These are phyloP conservation scores for Closterium sp. DNA, from an alignment of 139 green algal species.

Conservation along the genomic window DNA sequence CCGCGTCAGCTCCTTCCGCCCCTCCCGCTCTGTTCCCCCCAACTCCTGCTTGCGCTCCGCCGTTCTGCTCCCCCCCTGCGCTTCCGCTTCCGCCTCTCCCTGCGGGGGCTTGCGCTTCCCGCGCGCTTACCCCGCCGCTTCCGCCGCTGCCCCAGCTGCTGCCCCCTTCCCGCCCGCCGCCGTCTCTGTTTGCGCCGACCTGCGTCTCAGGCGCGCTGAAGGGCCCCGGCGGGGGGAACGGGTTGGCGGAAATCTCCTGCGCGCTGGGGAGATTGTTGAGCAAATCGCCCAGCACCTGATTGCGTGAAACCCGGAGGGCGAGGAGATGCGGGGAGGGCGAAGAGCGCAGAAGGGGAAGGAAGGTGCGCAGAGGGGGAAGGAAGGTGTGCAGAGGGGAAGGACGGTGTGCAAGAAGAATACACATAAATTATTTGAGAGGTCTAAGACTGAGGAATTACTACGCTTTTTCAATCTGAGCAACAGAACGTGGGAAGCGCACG, in stretches of 20 bases:
- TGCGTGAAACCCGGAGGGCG: too few relatives aligned
- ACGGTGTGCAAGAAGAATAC: too few relatives aligned
- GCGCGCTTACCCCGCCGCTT: not conserved
- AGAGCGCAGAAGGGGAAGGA: too few relatives aligned
- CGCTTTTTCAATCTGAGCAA: too few relatives aligned
- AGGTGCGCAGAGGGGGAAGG: too few relatives aligned
- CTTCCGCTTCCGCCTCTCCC: not conserved
- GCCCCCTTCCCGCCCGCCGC: not conserved
- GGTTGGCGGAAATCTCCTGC: not conserved
- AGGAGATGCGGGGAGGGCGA: not conserved
- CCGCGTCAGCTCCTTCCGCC: not conserved
- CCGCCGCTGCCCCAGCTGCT: not conserved
- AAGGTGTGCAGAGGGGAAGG: too few relatives aligned
- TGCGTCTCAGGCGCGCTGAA: not conserved
- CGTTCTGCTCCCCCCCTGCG: not conserved
- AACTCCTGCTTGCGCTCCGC: not conserved
- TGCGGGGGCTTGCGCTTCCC: not conserved
- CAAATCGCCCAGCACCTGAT: not conserved
- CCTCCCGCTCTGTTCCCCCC: not conserved
- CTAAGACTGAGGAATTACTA: too few relatives aligned
- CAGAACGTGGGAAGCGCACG: too few relatives aligned
- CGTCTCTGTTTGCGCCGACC: not conserved
- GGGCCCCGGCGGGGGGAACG: not conserved
- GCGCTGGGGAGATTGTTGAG: not conserved
- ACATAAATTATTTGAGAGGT: too few relatives aligned